phyloP scores from a whole-genome alignment of 1,284 basidiomycete genomes.

The Hemileia vastatrix region DNA sequence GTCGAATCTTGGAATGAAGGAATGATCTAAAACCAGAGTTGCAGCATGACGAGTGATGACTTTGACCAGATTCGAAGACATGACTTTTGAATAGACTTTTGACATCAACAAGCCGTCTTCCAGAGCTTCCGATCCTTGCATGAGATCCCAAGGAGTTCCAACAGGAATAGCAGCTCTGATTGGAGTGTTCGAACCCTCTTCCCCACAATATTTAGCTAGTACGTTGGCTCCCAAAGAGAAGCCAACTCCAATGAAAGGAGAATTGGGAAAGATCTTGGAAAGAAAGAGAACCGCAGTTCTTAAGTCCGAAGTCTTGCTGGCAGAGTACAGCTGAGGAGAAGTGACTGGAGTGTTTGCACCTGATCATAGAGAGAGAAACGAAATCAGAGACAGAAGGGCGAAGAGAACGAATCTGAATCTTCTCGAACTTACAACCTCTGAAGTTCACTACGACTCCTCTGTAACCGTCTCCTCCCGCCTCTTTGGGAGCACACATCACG shows the following conservation, averaged over 20 bases:
- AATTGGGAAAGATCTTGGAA: slow-evolving; percentile 34
- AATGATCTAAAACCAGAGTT: slow-evolving; percentile 32
- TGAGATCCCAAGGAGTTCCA: slow-evolving; percentile 39
- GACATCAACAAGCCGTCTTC: too few species aligned
- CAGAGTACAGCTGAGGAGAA: slow-evolving; percentile 42
- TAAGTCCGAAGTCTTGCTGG: slow-evolving; percentile 39
- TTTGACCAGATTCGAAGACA: slow-evolving; percentile 34
- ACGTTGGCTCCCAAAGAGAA: slow-evolving; percentile 43
- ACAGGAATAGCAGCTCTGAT: slow-evolving; percentile 32
- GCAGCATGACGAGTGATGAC: slow-evolving; percentile 33
- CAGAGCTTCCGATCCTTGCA: slow-evolving; percentile 33
- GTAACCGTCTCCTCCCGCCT: too few species aligned
- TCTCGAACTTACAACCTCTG: slow-evolving; percentile 36
- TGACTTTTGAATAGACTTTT: slow-evolving; percentile 32
- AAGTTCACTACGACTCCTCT: slow-evolving; percentile 44
- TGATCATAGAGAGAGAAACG: background rate
- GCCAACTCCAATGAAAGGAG: slow-evolving; percentile 37
- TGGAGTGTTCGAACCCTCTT: slow-evolving; percentile 35
- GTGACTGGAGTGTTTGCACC: slow-evolving; percentile 36
- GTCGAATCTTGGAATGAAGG: slow-evolving; percentile 30
- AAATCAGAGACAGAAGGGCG: background rate
- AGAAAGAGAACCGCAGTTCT: slow-evolving; percentile 37
- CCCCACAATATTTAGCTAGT: slow-evolving; percentile 38
- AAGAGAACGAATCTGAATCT: background rate
- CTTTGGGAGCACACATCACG: too few species aligned